phyloP scores from a whole-genome alignment of 805 yeast species.

The Yamadazyma laniorum region DNA sequence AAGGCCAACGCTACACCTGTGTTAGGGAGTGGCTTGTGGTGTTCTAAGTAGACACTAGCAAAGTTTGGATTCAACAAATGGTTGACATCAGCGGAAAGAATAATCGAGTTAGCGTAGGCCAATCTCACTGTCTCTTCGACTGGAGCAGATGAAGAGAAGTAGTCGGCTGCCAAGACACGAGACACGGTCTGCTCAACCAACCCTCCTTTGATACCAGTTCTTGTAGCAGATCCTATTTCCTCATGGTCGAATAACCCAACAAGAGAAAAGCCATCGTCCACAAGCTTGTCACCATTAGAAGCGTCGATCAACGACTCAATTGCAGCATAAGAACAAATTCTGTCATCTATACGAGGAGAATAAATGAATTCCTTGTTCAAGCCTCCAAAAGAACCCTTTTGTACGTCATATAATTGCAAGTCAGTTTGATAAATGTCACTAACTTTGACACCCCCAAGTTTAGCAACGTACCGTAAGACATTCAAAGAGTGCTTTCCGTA shows the following conservation, averaged over 20 bases:
- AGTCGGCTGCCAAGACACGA: constrained; percentile 45
- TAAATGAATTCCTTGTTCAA: constrained; percentile 63
- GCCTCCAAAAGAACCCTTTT: constrained; percentile 77
- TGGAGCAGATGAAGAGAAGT: constrained; percentile 18
- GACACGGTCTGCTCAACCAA: constrained; percentile 62
- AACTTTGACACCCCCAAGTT: constrained; percentile 56
- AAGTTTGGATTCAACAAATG: constrained; percentile 84
- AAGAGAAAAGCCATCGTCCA: constrained; percentile 45
- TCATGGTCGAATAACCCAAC: constrained; percentile 77
- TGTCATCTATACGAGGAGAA: constrained; percentile 84
- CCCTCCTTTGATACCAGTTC: constrained; percentile 83
- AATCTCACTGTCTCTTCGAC: constrained; percentile 32
- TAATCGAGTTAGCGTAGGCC: constrained; percentile 70
- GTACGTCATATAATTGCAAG: constrained; percentile 77
- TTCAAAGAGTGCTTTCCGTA: constrained; percentile 66
- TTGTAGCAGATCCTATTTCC: constrained; percentile 77
- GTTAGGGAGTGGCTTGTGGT: constrained; percentile 80
- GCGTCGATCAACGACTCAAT: constrained; percentile 53
- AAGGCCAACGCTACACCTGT: constrained; percentile 67
- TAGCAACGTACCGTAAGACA: constrained; percentile 67
- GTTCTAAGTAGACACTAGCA: constrained; percentile 61
- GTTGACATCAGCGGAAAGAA: constrained; percentile 80
- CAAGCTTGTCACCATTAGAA: constrained; percentile 20
- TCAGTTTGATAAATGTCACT: constrained; percentile 67
- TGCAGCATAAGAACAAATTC: constrained; percentile 78